Conservation (phyloP, 495 filamentous ascomycete genomes). For the Extremus antarcticus region DNA sequence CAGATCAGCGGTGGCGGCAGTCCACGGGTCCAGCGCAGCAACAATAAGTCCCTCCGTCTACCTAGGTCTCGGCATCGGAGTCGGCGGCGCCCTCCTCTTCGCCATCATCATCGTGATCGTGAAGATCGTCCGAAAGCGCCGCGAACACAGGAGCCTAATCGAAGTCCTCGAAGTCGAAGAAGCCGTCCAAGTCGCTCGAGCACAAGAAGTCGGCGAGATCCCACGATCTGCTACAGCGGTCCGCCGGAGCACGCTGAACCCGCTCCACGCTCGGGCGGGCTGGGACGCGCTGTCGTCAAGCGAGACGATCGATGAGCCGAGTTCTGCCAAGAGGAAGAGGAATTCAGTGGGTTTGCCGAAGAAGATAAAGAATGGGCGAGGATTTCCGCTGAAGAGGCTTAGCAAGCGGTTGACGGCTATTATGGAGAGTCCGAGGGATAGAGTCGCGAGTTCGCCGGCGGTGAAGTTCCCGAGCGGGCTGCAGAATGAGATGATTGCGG, state of each 20-base stretch:
- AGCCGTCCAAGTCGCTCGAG: conserved; percentile 12
- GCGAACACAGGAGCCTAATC: not conserved
- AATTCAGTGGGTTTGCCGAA: conserved; percentile 10
- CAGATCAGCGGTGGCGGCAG: no score
- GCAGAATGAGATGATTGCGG: not conserved
- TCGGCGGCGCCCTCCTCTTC: conserved; percentile 1
- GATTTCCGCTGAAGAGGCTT: conserved; percentile 11
- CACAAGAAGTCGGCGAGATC: conserved; percentile 6
- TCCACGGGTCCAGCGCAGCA: not conserved
- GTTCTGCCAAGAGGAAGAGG: conserved; percentile 3
- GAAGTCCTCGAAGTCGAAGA: conserved; percentile 4
- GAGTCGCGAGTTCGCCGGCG: not conserved
- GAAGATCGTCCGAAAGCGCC: not conserved
- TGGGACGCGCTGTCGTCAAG: conserved; percentile 16
- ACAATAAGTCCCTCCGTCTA: not conserved
- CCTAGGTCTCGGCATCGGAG: conserved; percentile 1
- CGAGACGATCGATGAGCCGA: conserved; percentile 10
- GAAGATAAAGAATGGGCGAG: not conserved
- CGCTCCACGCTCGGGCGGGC: conserved; percentile 10
- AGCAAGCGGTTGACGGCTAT: conserved; percentile 17
- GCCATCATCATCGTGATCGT: conserved; percentile 1
- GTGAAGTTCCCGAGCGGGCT: not conserved
- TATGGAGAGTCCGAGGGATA: conserved; percentile 16
- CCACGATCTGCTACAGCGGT: conserved; percentile 5
- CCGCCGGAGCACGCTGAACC: conserved; percentile 1